A percentile compares a stretch with the other conserved stretches of the same genome.
phyloP scores from a whole-genome alignment of 768 basidiomycete species.

The Kwoniella bestiolae region DNA sequence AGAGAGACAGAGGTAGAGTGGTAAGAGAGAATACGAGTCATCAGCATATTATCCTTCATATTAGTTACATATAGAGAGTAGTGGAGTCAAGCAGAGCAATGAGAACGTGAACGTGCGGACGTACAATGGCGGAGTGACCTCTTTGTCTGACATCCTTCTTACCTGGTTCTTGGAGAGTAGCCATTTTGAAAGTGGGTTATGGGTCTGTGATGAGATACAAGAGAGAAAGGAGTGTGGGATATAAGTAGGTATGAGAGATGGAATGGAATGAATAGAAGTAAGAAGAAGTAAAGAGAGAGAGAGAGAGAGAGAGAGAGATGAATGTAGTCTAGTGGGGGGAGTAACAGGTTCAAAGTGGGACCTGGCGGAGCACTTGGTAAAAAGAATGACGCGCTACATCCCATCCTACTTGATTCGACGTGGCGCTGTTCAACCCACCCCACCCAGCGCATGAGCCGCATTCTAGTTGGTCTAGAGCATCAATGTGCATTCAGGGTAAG shows the following conservation, averaged over 20 bases:
- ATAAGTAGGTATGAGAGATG: neutral
- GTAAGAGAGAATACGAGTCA: too few species aligned
- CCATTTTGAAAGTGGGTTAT: conserved; percentile 30
- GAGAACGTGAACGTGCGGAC: conserved; percentile 17
- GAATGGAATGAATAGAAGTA: neutral
- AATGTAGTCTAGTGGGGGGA: conserved; percentile 7
- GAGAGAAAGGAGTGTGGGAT: conserved; percentile 8
- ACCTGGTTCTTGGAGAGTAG: conserved; percentile 36
- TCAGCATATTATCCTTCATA: too few species aligned
- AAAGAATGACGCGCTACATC: conserved; percentile 24
- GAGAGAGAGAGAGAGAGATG: neutral
- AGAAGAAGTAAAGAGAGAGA: neutral
- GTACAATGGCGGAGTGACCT: conserved; percentile 49
- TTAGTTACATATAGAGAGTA: neutral
- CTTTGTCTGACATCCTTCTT: conserved; percentile 48
- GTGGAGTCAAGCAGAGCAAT: neutral
- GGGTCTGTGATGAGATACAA: neutral
- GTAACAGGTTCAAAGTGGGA: conserved; percentile 3
- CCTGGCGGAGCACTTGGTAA: conserved; percentile 3
- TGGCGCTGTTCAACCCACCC: neutral
- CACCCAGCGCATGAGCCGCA: too few species aligned
- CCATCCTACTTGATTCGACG: neutral
- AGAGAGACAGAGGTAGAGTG: too few species aligned
- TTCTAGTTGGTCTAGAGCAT: conserved; percentile 1
- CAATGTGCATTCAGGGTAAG: neutral